Percentiles rank a stretch among this genome's conserved stretches.
Conservation (phyloP, 2,329 filamentous ascomycete genomes). For the Alternaria ethzedia region DNA sequence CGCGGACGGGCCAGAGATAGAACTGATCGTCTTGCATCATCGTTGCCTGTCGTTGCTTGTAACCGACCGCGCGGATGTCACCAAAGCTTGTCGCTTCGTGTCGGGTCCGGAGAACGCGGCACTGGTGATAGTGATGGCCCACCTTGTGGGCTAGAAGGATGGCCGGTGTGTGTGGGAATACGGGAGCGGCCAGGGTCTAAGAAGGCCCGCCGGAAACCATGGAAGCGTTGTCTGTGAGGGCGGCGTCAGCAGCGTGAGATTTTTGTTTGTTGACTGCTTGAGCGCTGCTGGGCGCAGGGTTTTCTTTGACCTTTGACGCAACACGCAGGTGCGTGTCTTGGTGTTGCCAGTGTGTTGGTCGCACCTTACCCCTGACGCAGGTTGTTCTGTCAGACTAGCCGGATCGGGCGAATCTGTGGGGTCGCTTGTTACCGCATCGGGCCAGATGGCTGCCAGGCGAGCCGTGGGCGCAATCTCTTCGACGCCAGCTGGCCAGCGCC, state of each 20-base stretch:
- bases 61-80: conserved; percentile 17
- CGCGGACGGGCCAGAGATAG: background rate
- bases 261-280: background rate
- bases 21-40: background rate
- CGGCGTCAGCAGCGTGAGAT: background rate
- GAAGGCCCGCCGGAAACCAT: background rate
- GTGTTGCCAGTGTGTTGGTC: background rate
- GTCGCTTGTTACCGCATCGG: conserved; percentile 9
- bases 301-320: conserved; percentile 1
- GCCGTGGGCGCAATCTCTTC: conserved; percentile 19
- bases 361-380: conserved; percentile 12
- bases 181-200: background rate
- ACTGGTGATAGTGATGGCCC: background rate
- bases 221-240: background rate
- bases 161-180: conserved; percentile 11
- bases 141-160: background rate
- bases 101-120: conserved; percentile 3
- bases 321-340: background rate
- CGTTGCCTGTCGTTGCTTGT: conserved; percentile 17
- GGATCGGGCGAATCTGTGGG: conserved; percentile 11
- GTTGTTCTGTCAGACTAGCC: conserved; percentile 17
- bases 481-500: background rate
- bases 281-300: background rate
- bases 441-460: conserved; percentile 1
- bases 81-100: conserved; percentile 18